Evolutionary conservation across 345 rosid species (phyloP), one percentile per base, ranked within the genome.

Genomic region (Gossypium turneri): DNA sequence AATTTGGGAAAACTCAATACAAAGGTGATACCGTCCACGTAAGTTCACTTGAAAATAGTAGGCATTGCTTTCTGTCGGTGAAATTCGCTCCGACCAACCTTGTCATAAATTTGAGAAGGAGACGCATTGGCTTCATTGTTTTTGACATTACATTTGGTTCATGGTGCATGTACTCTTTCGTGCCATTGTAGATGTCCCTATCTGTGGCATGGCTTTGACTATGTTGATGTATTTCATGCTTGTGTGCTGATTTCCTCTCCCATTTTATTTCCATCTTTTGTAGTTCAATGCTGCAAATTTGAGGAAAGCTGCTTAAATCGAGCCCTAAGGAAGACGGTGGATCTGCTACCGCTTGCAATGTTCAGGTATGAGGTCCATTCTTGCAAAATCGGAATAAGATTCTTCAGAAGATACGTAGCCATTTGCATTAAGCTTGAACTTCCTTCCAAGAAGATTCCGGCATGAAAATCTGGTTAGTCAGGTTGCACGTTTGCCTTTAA

Each of bases 311-410:
- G 85, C 97, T 94, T 67, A 86, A 84, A 66, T 92, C 90, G 64
- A 94, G 93, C 82, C 92, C 92, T 80, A 90, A 89, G 84, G 82
- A 83, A 71, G 83, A 82, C 76, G 92, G 94, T 9, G 98, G 96
- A 74, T 80, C 96, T 29, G 94, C 91, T 76, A 92, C 98, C 51
- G 92, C 92, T 17, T 94, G 98, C 77, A 92, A 94, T 88, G 97
- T 78, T 92, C 97, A 74, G 89, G 82, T 79, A 90, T 90, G 84
- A 94, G 92, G 97, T 94, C 61, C 74, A 27, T 60, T 60, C 67
- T 16, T 61, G 12, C 20, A 15, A 61, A 56, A 61, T 7, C 10
- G 34, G 29, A 58, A 58, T 58, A 12, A 11, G 34, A 59, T 25
- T 4, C n/a, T 60, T 51, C 55, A 3, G 27, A 20, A 56, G 7